phyloP scores from a whole-genome alignment of 169 alveolate genomes.

The Babesia microti region DNA sequence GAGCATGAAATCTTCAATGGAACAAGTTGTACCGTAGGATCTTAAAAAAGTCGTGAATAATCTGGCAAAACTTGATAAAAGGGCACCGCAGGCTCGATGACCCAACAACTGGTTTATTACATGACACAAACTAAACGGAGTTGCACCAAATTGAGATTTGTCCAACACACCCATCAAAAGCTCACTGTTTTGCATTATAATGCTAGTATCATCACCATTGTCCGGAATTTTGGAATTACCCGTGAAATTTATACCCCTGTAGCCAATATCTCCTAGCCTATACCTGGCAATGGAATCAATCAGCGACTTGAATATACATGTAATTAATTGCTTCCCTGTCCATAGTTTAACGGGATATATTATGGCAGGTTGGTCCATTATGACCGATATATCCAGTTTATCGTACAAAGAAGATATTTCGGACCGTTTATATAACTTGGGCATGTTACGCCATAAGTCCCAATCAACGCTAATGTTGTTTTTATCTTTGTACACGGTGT shows the following conservation, averaged over 20 bases:
- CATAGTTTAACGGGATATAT: conserved; percentile 82
- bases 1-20: conserved; percentile 83
- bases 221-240: conserved; percentile 72
- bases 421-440: conserved; percentile 25
- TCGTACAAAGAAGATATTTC: conserved; percentile 25
- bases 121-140: conserved; percentile 90
- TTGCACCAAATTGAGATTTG: conserved; percentile 91
- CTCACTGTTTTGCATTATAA: conserved; percentile 76
- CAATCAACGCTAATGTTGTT: conserved; percentile 7
- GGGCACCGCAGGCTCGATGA: conserved; percentile 80
- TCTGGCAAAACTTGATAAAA: conserved; percentile 80
- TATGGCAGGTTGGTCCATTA: conserved; percentile 82
- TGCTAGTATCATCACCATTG: conserved; percentile 57
- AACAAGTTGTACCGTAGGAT: conserved; percentile 87
- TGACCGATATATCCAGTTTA: conserved; percentile 4
- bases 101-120: conserved; percentile 87
- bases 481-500: too few relatives aligned
- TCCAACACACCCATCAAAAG: conserved; percentile 91
- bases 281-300: conserved; percentile 58
- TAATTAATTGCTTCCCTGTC: conserved; percentile 93
- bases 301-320: conserved; percentile 57
- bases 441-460: conserved; percentile 15
- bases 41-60: conserved; percentile 81
- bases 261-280: conserved; percentile 28
- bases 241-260: conserved; percentile 53